phyloP scores from a whole-genome alignment of 108 stramenopile species.

The Pseudonitzschia multiseries region DNA sequence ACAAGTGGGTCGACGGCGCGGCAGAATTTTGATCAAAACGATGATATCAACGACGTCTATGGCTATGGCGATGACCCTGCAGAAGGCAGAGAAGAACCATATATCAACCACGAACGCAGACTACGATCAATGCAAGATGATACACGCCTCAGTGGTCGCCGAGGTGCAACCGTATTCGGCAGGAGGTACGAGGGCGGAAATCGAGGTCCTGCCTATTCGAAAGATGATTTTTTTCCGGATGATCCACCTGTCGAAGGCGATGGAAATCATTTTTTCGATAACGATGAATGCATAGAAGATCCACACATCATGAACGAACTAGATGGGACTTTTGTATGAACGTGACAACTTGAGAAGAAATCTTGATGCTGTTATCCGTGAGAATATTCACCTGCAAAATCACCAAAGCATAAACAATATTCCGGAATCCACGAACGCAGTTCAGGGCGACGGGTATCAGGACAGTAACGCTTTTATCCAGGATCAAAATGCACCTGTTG shows the following conservation, averaged over 20 bases:
- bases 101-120: background rate
- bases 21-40: conserved; percentile 16
- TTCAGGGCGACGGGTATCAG: no score
- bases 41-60: conserved; percentile 8
- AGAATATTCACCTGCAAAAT: conserved; percentile 1
- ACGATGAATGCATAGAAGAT: background rate
- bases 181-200: background rate
- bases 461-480: no score
- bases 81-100: background rate
- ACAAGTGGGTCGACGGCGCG: conserved; percentile 13
- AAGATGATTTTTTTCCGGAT: background rate
- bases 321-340: conserved; percentile 4
- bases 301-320: background rate
- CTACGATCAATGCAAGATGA: background rate
- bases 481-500: background rate
- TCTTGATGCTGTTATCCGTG: background rate
- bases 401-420: background rate
- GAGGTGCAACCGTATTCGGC: conserved; percentile 10
- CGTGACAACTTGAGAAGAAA: conserved; percentile 5
- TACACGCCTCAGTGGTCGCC: background rate
- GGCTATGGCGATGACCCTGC: background rate
- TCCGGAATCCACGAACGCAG: background rate
- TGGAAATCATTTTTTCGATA: background rate
- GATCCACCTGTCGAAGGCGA: background rate
- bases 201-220: background rate